Conservation (phyloP, 148 eudicot genomes). For the Rhododendron simsii region DNA sequence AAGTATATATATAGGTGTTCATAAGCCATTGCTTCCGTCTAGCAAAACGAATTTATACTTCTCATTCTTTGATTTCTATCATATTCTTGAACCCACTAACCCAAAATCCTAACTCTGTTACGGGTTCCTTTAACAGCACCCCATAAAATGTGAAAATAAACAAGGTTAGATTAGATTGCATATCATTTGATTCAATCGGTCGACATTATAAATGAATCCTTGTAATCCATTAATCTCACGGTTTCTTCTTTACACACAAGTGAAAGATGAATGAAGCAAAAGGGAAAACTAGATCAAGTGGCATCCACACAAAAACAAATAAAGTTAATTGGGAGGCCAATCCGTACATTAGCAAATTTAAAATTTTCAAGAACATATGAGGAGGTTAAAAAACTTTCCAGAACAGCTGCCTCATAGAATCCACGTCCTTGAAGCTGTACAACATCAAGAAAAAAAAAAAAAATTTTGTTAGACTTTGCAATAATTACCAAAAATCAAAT, state of each 20-base stretch:
- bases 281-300: neutral
- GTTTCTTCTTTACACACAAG: neutral
- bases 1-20: too few species aligned
- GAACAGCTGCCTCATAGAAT: neutral
- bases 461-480: neutral
- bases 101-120: neutral
- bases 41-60: too few species aligned
- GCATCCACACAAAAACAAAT: neutral
- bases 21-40: too few species aligned
- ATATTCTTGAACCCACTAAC: too few species aligned
- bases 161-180: neutral
- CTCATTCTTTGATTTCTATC: too few species aligned
- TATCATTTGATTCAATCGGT: neutral
- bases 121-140: neutral
- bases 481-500: neutral
- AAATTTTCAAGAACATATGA: neutral
- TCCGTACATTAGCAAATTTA: neutral
- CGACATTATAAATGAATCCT: neutral
- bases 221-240: neutral
- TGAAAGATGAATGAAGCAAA: neutral
- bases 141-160: neutral
- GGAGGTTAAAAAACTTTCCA: neutral
- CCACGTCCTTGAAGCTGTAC: constrained; percentile 12
- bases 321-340: neutral
- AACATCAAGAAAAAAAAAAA: neutral